A percentile compares a stretch with the other conserved stretches of the same genome.
Evolutionary conservation across 164 flowering plant genomes (phyloP).

Genomic region (Taxillus chinensis): DNA sequence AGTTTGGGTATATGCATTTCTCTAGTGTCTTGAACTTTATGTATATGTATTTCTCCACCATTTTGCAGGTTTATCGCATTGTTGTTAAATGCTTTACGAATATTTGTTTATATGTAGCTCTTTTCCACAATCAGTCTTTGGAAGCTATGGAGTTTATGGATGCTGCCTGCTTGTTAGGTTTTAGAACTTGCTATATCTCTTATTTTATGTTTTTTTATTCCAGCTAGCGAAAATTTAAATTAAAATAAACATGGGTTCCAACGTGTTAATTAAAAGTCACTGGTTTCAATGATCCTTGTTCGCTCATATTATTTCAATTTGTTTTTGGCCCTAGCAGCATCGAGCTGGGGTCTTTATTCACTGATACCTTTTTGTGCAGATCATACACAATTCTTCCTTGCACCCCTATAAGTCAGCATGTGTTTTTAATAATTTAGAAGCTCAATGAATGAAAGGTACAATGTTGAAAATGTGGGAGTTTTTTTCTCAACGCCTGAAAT

Average conservation of each 20-base stretch:
- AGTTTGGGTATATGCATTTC: constrained; percentile 8
- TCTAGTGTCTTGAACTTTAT: constrained; percentile 14
- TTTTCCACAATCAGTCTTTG: constrained; percentile 16
- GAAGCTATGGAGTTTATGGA: constrained; percentile 28
- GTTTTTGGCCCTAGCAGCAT: background rate
- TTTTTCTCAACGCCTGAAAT: background rate
- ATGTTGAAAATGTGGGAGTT: background rate
- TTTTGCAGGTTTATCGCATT: constrained; percentile 32
- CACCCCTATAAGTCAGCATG: background rate
- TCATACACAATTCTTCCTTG: background rate
- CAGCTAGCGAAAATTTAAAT: too few relatives aligned
- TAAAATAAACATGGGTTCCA: too few relatives aligned
- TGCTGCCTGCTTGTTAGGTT: constrained; percentile 3
- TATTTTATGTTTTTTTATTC: background rate
- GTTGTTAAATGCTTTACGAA: constrained; percentile 12
- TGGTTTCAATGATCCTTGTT: background rate
- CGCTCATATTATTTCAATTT: background rate
- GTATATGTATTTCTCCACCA: constrained; percentile 14
- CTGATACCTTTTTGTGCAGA: constrained; percentile 17
- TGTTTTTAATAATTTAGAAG: background rate
- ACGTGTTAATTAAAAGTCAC: too few relatives aligned
- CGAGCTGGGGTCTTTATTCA: constrained; percentile 2
- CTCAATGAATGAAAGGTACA: constrained; percentile 6
- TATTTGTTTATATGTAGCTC: constrained; percentile 13
- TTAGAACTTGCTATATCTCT: background rate